These are phyloP conservation scores for Clathrus columnatus DNA, from an alignment of 768 basidiomycete genomes.

Conservation along the genomic window DNA sequence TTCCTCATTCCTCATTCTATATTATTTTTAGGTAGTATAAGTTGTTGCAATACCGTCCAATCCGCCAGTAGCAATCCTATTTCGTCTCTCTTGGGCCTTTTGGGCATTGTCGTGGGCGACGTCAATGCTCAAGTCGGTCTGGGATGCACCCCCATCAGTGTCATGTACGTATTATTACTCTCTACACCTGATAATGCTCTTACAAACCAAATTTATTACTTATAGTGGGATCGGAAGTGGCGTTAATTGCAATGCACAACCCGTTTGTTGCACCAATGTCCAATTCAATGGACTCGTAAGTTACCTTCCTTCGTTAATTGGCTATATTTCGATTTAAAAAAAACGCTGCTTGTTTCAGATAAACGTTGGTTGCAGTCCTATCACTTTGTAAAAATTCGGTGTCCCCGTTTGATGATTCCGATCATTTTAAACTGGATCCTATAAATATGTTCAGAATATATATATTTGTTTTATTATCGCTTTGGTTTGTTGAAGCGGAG, in stretches of 20 bases:
- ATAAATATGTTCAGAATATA: no score
- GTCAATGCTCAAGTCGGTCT: slow-evolving; percentile 15
- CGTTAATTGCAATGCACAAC: slow-evolving; percentile 14
- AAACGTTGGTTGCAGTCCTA: no score
- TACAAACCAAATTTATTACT: background rate
- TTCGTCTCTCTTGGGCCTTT: slow-evolving; percentile 33
- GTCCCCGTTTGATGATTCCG: no score
- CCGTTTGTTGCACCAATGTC: slow-evolving; percentile 22
- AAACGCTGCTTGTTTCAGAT: no score
- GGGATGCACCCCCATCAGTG: slow-evolving; percentile 20
- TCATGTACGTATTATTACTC: slow-evolving; percentile 7
- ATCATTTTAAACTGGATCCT: no score
- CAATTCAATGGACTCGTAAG: slow-evolving; percentile 4
- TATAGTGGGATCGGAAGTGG: slow-evolving; percentile 16
- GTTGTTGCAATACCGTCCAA: slow-evolving; percentile 25
- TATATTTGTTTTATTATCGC: no score
- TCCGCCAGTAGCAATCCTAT: slow-evolving; percentile 9
- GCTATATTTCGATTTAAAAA: no score
- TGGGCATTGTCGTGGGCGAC: slow-evolving; percentile 18
- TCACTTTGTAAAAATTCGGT: no score
- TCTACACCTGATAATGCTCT: background rate
- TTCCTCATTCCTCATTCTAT: background rate
- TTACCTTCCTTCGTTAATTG: no score
- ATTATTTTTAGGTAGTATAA: slow-evolving; percentile 13
- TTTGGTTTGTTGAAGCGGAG: no score